Base-by-base conservation (phyloP, 345 rosid genomes). In the Balakata baccata region DNA sequence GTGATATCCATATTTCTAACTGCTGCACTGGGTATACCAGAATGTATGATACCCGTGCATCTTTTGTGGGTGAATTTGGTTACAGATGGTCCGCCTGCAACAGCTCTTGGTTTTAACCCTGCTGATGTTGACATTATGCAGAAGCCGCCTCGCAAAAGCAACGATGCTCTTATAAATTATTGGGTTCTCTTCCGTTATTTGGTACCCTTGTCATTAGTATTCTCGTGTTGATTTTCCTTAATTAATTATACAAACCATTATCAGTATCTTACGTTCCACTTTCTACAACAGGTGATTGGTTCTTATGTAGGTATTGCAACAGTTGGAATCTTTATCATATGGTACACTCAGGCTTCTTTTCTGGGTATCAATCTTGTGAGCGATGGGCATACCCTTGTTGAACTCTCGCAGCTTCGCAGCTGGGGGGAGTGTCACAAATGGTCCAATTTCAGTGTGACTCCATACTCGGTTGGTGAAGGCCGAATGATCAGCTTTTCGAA, bases 11-110 rank as follows among this genome's bases (percentile, higher is more conserved):
- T 91, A 73, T 92, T 94, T 87, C 82, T 94, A 80, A 86, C 90
- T 60, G 96, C 97, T 47, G 96, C 94, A 29, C 72, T 94, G 79
- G 97, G 98, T 2, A 88, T 94, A 72, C 96, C 98, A 12, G 98
- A 94, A 63, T 92, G 97, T 74, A 77, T 92, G 90, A 90, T 92
- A 80, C 98, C 97, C 6, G 94, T 94, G 80, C 97, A 94, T 82
- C 97, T 94, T 82, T 85, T 94, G 67, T 94, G 96, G 98, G 98
- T 92, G 74, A 94, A 94, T 84, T 80, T 94, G 69, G 98, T 94
- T 17, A 94, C 98, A 5, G 98, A 94, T 79, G 97, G 98, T 60
- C 96, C 93, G 10, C 98, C 98, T 9, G 98, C 98, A n/a, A 94
- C 97, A 29, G 97, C 96, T 11, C 90, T 94, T 67, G 98, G 98